Percentiles rank a stretch among this genome's conserved stretches.
Conservation (phyloP, 2,329 filamentous ascomycete genomes). For the Epichloe typhina region DNA sequence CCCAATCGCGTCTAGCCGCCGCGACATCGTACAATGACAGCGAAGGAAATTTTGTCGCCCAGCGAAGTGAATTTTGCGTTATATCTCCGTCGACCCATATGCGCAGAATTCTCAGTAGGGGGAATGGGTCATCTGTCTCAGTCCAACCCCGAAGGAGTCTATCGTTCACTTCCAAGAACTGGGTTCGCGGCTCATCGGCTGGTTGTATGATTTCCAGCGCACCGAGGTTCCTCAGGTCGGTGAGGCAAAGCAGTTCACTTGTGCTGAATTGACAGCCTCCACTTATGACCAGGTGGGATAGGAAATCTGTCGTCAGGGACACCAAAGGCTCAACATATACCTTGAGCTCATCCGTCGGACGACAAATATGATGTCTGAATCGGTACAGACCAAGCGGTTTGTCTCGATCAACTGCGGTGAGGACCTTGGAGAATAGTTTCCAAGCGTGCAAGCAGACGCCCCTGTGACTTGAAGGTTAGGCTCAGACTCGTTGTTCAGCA, state of each 20-base stretch:
- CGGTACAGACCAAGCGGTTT: constrained; percentile 24
- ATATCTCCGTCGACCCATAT: constrained; percentile 29
- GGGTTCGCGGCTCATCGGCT: constrained; percentile 12
- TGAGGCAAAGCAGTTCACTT: constrained; percentile 27
- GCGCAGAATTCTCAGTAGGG: constrained; percentile 31
- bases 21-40: constrained; percentile 32
- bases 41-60: constrained; percentile 28
- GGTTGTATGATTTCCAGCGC: constrained; percentile 34
- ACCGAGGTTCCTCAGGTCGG: constrained; percentile 32
- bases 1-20: constrained; percentile 24
- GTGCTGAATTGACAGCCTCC: constrained; percentile 21
- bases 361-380: constrained; percentile 26
- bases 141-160: constrained; percentile 34
- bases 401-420: constrained; percentile 20
- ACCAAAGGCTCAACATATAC: constrained; percentile 25
- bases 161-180: constrained; percentile 29
- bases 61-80: constrained; percentile 27
- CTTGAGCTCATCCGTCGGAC: constrained; percentile 19
- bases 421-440: constrained; percentile 24
- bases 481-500: neutral
- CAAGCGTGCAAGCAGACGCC: constrained; percentile 26
- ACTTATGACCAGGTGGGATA: constrained; percentile 28
- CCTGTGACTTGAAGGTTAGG: neutral
- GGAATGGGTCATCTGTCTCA: constrained; percentile 28
- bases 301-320: constrained; percentile 24